Evolutionary conservation across 108 stramenopile genomes (phyloP).

Genomic region (Skeletonema grethae): DNA sequence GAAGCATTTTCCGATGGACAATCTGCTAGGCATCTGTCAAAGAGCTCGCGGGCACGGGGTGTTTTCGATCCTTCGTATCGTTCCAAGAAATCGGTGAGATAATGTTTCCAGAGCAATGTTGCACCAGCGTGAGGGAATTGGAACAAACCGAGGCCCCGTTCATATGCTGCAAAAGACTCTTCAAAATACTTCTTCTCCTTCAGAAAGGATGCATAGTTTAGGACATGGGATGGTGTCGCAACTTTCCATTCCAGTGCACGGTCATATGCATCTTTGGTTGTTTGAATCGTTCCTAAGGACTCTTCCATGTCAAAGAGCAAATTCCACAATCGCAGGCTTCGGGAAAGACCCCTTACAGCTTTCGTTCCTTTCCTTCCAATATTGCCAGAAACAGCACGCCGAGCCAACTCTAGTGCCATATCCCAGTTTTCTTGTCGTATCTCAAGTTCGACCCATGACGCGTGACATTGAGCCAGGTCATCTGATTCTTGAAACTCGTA

Average conservation of each 20-base stretch:
- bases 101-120: conserved; percentile 87
- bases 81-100: conserved; percentile 84
- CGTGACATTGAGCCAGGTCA: conserved; percentile 92
- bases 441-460: conserved; percentile 95
- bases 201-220: conserved; percentile 94
- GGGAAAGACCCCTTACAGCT: conserved; percentile 56
- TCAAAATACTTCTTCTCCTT: conserved; percentile 95
- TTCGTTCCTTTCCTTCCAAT: conserved; percentile 45
- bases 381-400: conserved; percentile 56
- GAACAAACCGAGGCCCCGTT: conserved; percentile 91
- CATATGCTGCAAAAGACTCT: conserved; percentile 91
- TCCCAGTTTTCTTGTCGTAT: conserved; percentile 91
- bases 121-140: conserved; percentile 89
- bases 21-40: conserved; percentile 88
- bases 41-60: conserved; percentile 92
- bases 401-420: conserved; percentile 82
- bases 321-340: conserved; percentile 88
- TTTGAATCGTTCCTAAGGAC: conserved; percentile 91
- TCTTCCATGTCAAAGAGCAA: conserved; percentile 97
- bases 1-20: conserved; percentile 87
- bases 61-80: conserved; percentile 95
- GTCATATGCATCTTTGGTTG: conserved; percentile 95
- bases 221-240: conserved; percentile 92
- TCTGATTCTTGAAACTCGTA: conserved; percentile 82
- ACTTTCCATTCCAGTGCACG: conserved; percentile 91